Conservation (phyloP, 108 stramenopile species). For the Tribonema minus region DNA sequence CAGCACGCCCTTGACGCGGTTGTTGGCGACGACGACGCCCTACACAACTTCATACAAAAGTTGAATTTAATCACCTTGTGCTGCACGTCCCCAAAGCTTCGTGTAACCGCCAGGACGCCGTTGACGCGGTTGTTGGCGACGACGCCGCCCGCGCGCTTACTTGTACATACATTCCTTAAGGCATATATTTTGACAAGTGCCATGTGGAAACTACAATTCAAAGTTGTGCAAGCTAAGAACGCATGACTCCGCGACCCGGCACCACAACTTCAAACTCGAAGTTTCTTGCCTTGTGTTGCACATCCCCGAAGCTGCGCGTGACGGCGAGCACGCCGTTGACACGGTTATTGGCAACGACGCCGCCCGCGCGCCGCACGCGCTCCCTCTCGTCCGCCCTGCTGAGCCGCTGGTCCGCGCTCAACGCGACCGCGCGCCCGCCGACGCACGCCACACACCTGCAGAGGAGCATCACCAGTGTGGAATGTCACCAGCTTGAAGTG, state of each 20-base stretch:
- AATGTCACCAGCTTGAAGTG: no score
- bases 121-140: constrained; percentile 79
- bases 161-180: neutral
- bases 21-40: constrained; percentile 60
- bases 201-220: neutral
- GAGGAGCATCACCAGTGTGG: no score
- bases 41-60: no score
- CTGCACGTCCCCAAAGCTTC: constrained; percentile 82
- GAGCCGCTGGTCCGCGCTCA: constrained; percentile 78
- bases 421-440: constrained; percentile 62
- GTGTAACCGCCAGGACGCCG: constrained; percentile 86
- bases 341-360: no score
- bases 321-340: neutral
- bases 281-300: neutral
- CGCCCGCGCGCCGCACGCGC: no score
- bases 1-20: constrained; percentile 89
- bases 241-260: neutral
- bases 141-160: constrained; percentile 30
- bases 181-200: neutral
- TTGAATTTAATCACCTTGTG: no score
- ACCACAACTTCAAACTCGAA: neutral
- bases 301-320: neutral
- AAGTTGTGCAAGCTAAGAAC: neutral
- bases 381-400: constrained; percentile 27
- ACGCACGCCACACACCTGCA: constrained; percentile 73